Base-by-base conservation (phyloP, 225 moss, liverwort and hornwort species). In the Physcomitrium patens region DNA sequence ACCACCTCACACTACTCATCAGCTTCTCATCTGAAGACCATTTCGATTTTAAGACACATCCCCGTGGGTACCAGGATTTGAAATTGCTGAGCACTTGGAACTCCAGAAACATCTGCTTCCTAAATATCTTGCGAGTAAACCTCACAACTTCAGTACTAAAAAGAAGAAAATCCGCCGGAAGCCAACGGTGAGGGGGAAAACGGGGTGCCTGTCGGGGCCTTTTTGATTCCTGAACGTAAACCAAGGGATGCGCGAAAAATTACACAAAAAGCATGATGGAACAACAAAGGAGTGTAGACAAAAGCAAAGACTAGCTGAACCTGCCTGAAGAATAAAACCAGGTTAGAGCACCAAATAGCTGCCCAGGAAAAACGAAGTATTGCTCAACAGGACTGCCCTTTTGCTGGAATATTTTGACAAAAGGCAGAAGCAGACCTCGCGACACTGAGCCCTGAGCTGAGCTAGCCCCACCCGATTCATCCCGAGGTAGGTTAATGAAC, bases 81-180 rank as follows among this genome's bases (percentile, higher is more conserved):
- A 17, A 49, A 23, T 42, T 3, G 70, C 1, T 13, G 57, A 78
- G 58, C 42, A 71, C 64, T 56, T 47, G 0, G 9, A 77, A 77
- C 77, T 24, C 1, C 27, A n/a, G n/a, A n/a, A 77, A 63, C 11
- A 56, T 56, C 7, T 70, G 46, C 14, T 19, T 27, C 5, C 63
- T 45, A 37, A 0, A 45, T 1, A 9, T 56, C 10, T 56, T 70
- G 77, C 45, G 14, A 20, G 0, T 55, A 77, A 16, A 2, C 24
- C 2, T 63, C 28, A 11, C 64, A 64, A 59, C 41, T 15, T 51
- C 13, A 67, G 41, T 14, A 67, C 42, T 18, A 16, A 0, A 44
- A 0, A 3, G n/a, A 48, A 72, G 9, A 59, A 10, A 26, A 51
- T 60, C 26, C 24, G 49, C n/a, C 5, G 7, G 1, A 5, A 67